Conservation (phyloP, 2,329 filamentous ascomycete genomes). For the Pseudogymnoascus sp. region DNA sequence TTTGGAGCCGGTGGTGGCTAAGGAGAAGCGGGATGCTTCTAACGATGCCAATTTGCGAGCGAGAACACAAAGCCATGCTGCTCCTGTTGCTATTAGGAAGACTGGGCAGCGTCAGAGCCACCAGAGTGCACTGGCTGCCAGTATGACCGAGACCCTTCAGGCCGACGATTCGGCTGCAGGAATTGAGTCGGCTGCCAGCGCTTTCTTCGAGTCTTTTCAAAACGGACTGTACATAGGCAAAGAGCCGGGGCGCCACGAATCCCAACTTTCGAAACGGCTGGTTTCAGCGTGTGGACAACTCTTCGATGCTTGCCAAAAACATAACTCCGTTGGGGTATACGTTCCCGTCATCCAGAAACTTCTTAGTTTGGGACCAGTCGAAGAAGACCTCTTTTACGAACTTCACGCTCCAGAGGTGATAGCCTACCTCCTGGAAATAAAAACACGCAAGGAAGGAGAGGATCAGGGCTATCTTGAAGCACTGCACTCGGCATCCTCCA, state of each 20-base stretch:
- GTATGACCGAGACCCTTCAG: neutral
- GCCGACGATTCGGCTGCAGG: neutral
- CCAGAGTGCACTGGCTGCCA: neutral
- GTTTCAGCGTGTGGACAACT: neutral
- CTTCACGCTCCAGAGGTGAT: conserved; percentile 7
- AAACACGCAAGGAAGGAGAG: neutral
- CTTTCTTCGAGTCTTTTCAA: neutral
- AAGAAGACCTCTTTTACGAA: conserved; percentile 1
- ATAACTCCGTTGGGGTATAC: neutral
- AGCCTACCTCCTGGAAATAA: neutral
- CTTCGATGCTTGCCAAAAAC: neutral
- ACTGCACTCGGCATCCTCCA: neutral
- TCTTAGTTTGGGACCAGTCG: neutral
- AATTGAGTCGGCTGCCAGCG: neutral
- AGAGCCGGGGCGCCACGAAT: neutral
- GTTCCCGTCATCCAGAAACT: conserved; percentile 7
- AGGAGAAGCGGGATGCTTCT: neutral
- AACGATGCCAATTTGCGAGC: neutral
- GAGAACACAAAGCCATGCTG: neutral
- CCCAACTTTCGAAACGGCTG: neutral
- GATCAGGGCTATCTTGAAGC: neutral
- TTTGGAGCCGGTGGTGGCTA: neutral
- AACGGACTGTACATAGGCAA: neutral
- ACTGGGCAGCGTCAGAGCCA: neutral
- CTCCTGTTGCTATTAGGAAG: neutral